Base-by-base conservation (phyloP, 2,329 filamentous ascomycete species). In the Fusarium longipes region DNA sequence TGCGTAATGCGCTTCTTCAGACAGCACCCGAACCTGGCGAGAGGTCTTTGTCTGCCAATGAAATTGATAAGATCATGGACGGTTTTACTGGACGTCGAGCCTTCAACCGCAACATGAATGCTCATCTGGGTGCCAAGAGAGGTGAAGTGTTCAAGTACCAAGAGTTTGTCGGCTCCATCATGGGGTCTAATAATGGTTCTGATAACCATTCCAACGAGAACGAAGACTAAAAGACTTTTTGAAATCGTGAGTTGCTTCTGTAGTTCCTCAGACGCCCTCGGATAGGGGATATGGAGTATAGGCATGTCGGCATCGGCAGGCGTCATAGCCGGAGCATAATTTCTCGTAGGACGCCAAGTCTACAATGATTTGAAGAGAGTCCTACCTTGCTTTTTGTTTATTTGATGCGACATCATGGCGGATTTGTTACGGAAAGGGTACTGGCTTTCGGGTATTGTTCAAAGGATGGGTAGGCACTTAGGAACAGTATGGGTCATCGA, bases 91-190 rank as follows among this genome's bases (percentile, higher is more conserved):
- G 93, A 1, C 86, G 93, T 57, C 86, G 93, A 63, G 93, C 92
- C 1, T 97, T 98, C 78, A 91, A 89, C 44, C 92, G 90, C 71
- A 82, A 78, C 72, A 82, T 82, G 77, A 77, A 79, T 72, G 76
- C 82, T 65, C 79, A 87, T 63, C 66, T 89, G 74, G 79, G 84
- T 57, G 74, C 78, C 11, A 91, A 89, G 74, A 86, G 91, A 64
- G 93, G 92, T 1, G 95, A 98, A 62, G 93, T 98, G 1, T 98
- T 99, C 79, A 88, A 89, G 74, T 99, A 98, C 76, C 89, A 93
- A 65, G 96, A 99, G 59, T 98, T 98, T 80, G 93, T 98, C 66
- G 86, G 84, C 65, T 90, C 86, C 25, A 81, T 92, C 48, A 83
- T 86, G 70, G 89, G 89, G 4, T 83, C 85, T 11, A 85, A 79